A percentile compares a stretch with the other conserved stretches of the same genome.
phyloP scores from a whole-genome alignment of 176 grass and related monocot genomes.

The Aegilops bicornis region DNA sequence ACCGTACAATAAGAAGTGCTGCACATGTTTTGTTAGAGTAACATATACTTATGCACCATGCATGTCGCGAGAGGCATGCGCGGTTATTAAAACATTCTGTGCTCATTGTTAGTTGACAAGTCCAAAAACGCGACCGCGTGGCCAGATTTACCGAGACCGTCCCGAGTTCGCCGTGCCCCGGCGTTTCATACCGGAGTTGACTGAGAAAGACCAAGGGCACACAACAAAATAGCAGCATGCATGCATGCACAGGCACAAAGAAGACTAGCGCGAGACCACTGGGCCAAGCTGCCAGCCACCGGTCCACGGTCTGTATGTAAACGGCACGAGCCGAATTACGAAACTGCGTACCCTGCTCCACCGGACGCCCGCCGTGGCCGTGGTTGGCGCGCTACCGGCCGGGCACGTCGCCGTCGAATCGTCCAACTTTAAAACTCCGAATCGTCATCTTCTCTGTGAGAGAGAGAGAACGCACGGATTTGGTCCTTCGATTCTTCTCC shows the following conservation, averaged over 20 bases:
- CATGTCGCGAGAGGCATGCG: neutral
- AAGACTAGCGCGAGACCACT: neutral
- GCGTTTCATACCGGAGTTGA: constrained; percentile 13
- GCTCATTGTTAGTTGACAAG: neutral
- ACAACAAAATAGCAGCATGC: neutral
- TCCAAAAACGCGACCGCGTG: neutral
- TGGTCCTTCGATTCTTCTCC: neutral
- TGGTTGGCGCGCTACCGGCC: neutral
- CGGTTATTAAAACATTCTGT: neutral
- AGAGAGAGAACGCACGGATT: neutral
- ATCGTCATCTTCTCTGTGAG: neutral
- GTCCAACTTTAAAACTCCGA: neutral
- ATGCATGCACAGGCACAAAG: neutral
- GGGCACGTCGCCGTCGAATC: neutral
- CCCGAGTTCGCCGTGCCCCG: neutral
- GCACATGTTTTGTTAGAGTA: neutral
- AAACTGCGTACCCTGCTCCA: neutral
- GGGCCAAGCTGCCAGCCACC: neutral
- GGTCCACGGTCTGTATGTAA: neutral
- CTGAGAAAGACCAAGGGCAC: neutral
- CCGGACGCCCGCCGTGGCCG: neutral
- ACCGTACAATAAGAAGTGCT: neutral
- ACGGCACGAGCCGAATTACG: neutral
- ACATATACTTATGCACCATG: too few relatives aligned
- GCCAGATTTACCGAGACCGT: neutral